phyloP scores from a whole-genome alignment of 169 alveolate species.

The Plasmodium gonderi region DNA sequence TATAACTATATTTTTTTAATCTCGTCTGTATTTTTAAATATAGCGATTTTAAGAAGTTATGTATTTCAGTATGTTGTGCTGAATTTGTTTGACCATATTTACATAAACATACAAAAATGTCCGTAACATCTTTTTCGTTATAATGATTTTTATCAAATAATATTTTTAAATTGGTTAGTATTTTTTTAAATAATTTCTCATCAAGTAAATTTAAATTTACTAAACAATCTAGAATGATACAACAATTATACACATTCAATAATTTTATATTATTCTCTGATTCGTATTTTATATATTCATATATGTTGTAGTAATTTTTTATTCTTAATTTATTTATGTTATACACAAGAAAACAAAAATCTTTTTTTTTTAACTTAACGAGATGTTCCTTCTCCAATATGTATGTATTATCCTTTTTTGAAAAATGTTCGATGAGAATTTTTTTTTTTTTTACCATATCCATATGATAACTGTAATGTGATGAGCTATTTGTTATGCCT shows the following conservation, averaged over 20 bases:
- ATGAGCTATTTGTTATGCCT: not conserved
- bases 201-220: conserved; percentile 49
- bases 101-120: conserved; percentile 5
- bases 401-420: conserved; percentile 18
- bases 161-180: conserved; percentile 29
- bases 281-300: conserved; percentile 39
- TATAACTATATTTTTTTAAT: conserved; percentile 40
- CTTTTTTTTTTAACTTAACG: conserved; percentile 32
- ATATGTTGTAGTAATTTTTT: conserved; percentile 51
- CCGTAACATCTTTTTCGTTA: conserved; percentile 63
- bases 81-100: conserved; percentile 24
- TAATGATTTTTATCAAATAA: conserved; percentile 54
- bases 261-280: not conserved
- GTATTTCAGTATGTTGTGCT: conserved; percentile 1
- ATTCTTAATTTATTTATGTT: conserved; percentile 37
- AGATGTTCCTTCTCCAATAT: not conserved
- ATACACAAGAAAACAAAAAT: conserved; percentile 37
- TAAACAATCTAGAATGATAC: conserved; percentile 30
- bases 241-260: conserved; percentile 36
- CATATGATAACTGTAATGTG: not conserved
- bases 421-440: conserved; percentile 22
- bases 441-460: not conserved
- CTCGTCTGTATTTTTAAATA: conserved; percentile 17
- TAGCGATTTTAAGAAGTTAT: conserved; percentile 3
- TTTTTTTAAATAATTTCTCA: conserved; percentile 14